These are phyloP conservation scores for Entophlyctis luteolus DNA, from an alignment of 192 early-diverging fungal genomes.

Conservation along the genomic window DNA sequence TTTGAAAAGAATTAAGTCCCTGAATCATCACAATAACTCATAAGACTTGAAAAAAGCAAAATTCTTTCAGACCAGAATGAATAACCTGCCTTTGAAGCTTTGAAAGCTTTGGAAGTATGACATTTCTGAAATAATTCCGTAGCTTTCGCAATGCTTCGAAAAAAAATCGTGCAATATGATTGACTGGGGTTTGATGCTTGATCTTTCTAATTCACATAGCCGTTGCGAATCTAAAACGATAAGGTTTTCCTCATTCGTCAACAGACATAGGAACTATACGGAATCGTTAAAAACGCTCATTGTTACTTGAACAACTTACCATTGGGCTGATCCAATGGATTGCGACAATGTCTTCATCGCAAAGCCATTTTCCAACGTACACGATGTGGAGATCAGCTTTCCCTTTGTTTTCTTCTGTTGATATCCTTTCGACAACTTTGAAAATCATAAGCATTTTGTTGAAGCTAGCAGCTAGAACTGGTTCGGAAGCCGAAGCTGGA, in stretches of 20 bases:
- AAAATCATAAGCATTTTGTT: slow-evolving; percentile 17
- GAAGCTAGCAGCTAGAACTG: slow-evolving; percentile 29
- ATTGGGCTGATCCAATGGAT: slow-evolving; percentile 37
- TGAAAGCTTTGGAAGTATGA: slow-evolving; percentile 32
- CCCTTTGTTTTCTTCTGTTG: slow-evolving; percentile 1
- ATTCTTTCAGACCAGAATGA: slow-evolving; percentile 33
- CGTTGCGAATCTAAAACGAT: slow-evolving; percentile 24
- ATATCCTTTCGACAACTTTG: background rate
- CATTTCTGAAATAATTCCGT: slow-evolving; percentile 24
- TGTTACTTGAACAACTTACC: slow-evolving; percentile 12
- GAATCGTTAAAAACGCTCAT: background rate
- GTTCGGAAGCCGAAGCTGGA: slow-evolving; percentile 3
- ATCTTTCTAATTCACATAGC: slow-evolving; percentile 29
- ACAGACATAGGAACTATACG: slow-evolving; percentile 1
- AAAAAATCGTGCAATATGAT: slow-evolving; percentile 25
- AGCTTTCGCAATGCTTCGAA: slow-evolving; percentile 3
- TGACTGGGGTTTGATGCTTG: background rate
- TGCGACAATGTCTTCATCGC: slow-evolving; percentile 31
- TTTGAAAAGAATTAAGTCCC: slow-evolving; percentile 28
- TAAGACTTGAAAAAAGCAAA: background rate
- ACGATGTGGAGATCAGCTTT: background rate
- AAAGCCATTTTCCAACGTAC: slow-evolving; percentile 9
- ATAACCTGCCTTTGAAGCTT: slow-evolving; percentile 38
- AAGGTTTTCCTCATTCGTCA: slow-evolving; percentile 23
- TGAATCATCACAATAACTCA: background rate